phyloP scores from a whole-genome alignment of 352 stramenopile genomes.

The Phytophthora sojae region DNA sequence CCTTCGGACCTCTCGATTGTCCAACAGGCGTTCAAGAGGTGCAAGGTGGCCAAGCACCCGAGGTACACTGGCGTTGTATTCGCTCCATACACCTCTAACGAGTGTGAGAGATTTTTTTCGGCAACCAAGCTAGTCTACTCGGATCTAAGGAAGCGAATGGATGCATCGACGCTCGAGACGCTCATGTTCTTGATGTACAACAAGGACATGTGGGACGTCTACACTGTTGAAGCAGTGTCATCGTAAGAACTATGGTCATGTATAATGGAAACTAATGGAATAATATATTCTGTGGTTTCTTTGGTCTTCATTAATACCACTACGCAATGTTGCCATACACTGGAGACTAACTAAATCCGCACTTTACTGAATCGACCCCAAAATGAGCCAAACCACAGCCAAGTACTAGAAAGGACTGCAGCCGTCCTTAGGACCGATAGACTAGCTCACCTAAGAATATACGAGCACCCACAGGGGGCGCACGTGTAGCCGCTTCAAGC shows the following conservation, averaged over 20 bases:
- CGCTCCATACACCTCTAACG: slow-evolving; percentile 17
- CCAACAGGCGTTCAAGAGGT: background rate
- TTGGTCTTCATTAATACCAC: background rate
- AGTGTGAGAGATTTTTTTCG: slow-evolving; percentile 26
- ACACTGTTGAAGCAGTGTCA: slow-evolving; percentile 11
- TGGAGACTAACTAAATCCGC: background rate
- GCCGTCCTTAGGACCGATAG: no score
- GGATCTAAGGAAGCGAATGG: slow-evolving; percentile 23
- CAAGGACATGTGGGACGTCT: slow-evolving; percentile 21
- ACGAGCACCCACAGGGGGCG: no score
- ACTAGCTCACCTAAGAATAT: no score
- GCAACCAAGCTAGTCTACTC: slow-evolving; percentile 7
- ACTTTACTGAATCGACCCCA: no score
- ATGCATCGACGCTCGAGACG: slow-evolving; percentile 23
- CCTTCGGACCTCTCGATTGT: background rate
- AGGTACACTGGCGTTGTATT: slow-evolving; percentile 6
- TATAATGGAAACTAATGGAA: background rate
- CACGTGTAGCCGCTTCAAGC: no score
- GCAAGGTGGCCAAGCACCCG: background rate
- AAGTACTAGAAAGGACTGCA: no score
- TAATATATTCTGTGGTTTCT: background rate
- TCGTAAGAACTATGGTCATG: slow-evolving; percentile 3
- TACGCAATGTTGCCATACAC: background rate
- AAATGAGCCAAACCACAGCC: no score
- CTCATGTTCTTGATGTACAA: slow-evolving; percentile 18